Percentiles rank a stretch among this genome's conserved stretches.
phyloP scores from a whole-genome alignment of 306 rosid genomes.

The Cucurbita ficifolia region DNA sequence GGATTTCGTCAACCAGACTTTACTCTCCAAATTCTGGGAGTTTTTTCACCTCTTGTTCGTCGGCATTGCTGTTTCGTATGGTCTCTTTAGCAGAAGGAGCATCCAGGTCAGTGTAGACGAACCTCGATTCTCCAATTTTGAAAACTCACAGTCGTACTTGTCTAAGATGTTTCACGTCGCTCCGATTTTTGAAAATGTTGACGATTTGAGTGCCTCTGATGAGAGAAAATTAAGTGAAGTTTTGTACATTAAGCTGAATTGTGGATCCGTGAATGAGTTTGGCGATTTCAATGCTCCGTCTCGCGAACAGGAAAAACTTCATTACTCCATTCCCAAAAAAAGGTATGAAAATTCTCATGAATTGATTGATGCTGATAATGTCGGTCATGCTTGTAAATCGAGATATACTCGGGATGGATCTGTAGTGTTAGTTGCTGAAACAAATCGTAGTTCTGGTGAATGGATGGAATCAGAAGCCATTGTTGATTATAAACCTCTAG shows the following conservation, averaged over 20 bases:
- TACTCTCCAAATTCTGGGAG: conserved; percentile 64
- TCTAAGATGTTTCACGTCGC: conserved; percentile 50
- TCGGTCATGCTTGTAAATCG: neutral
- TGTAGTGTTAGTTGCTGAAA: conserved; percentile 45
- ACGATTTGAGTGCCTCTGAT: conserved; percentile 29
- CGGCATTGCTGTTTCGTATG: conserved; percentile 82
- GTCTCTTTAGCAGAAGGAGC: conserved; percentile 55
- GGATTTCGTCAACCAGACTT: conserved; percentile 43
- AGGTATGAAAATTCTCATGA: conserved; percentile 25
- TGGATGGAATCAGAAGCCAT: conserved; percentile 18
- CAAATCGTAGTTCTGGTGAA: conserved; percentile 24
- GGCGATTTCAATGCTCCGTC: neutral
- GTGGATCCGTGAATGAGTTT: neutral
- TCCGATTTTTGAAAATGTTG: conserved; percentile 34
- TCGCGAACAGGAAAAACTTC: neutral
- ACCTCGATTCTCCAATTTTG: conserved; percentile 16
- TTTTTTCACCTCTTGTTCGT: conserved; percentile 58
- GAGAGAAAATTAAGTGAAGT: conserved; percentile 13
- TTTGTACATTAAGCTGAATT: neutral
- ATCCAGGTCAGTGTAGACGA: conserved; percentile 25
- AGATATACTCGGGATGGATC: conserved; percentile 27
- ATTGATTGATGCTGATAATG: conserved; percentile 7
- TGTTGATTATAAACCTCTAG: conserved; percentile 42
- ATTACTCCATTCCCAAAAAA: conserved; percentile 27
- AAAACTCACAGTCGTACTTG: conserved; percentile 31